These are phyloP conservation scores for Pyricularia sp. DNA, from an alignment of 2,329 filamentous ascomycete species.

Conservation along the genomic window DNA sequence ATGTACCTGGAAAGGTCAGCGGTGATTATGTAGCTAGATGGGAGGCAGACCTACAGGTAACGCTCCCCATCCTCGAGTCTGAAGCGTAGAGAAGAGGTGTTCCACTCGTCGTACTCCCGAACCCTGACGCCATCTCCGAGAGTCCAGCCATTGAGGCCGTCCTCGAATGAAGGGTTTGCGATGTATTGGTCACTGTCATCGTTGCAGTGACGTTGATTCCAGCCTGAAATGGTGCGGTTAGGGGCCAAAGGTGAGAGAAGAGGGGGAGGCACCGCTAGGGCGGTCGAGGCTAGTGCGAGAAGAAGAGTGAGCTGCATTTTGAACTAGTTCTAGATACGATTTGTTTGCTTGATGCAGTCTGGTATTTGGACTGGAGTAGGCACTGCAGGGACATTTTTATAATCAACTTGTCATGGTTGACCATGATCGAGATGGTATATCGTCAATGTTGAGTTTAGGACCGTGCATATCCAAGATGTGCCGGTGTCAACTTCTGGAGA, in stretches of 20 bases:
- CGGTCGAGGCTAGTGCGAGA: background rate
- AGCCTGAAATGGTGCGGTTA: background rate
- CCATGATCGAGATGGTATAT: no score
- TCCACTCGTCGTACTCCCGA: background rate
- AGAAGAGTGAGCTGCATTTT: background rate
- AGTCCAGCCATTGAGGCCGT: background rate
- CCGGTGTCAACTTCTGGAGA: no score
- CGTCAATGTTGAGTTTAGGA: no score
- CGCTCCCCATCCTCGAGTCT: background rate
- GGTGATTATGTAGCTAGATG: background rate
- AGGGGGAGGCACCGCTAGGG: background rate
- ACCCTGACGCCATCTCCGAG: background rate
- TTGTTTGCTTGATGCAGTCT: no score
- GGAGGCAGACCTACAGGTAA: background rate
- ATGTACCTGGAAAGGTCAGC: background rate
- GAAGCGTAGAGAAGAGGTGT: background rate
- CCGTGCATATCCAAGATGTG: no score
- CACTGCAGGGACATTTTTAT: no score
- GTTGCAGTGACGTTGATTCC: background rate
- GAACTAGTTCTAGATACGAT: no score
- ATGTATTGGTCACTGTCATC: background rate
- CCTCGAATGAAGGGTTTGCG: background rate
- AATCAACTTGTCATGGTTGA: no score
- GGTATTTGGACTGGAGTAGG: no score
- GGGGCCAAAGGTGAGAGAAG: background rate